phyloP scores from a whole-genome alignment of 192 early-diverging fungal genomes.

The Coemansia erecta region DNA sequence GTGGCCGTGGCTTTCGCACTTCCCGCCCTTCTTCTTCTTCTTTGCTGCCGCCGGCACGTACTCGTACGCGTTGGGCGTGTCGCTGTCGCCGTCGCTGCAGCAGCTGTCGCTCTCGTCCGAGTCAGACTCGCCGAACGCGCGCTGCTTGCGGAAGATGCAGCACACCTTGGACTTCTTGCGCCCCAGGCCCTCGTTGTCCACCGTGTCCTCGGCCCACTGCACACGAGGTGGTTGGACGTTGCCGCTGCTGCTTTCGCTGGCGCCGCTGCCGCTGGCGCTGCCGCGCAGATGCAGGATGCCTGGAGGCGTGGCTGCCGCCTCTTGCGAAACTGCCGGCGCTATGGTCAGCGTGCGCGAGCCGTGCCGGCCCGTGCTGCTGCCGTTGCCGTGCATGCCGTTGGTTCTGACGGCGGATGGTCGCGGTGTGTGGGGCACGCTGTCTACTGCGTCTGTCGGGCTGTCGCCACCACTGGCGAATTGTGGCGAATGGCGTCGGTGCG shows the following conservation, averaged over 20 bases:
- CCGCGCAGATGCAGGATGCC: constrained; percentile 32
- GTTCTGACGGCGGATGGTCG: no score
- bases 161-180: constrained; percentile 55
- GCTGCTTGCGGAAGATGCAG: constrained; percentile 50
- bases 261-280: neutral
- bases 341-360: constrained; percentile 35
- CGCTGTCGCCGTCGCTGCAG: constrained; percentile 13
- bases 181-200: constrained; percentile 52
- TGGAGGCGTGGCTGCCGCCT: neutral
- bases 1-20: neutral
- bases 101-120: constrained; percentile 31
- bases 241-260: neutral
- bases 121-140: constrained; percentile 52
- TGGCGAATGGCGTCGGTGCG: no score
- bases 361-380: constrained; percentile 20
- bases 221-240: constrained; percentile 13
- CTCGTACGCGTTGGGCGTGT: constrained; percentile 53
- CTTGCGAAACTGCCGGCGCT: neutral
- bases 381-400: neutral
- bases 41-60: constrained; percentile 21
- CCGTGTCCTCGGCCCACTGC: constrained; percentile 46
- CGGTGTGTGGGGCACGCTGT: no score
- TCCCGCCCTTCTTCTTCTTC: neutral
- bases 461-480: no score
- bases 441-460: no score